Conservation (phyloP, 2,329 filamentous ascomycete species). For the Nemania sp. region DNA sequence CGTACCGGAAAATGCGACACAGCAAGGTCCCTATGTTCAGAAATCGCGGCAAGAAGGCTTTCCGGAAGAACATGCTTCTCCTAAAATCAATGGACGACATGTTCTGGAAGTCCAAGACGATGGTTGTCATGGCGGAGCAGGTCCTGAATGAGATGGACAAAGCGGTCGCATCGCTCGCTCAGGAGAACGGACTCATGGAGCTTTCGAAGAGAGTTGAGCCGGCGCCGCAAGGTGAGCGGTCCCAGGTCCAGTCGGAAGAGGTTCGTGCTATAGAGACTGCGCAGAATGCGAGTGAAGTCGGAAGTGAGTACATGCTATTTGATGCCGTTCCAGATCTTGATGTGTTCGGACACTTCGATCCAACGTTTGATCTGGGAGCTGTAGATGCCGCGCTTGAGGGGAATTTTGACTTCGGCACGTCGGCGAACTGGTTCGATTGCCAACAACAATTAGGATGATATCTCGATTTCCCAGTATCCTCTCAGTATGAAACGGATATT, state of each 20-base stretch:
- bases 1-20: slow-evolving; percentile 73
- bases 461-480: neutral
- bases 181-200: slow-evolving; percentile 47
- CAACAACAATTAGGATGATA: slow-evolving; percentile 47
- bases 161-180: slow-evolving; percentile 60
- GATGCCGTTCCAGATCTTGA: slow-evolving; percentile 63
- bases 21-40: slow-evolving; percentile 70
- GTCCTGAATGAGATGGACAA: slow-evolving; percentile 69
- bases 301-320: slow-evolving; percentile 57
- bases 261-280: slow-evolving; percentile 21
- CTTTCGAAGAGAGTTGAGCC: slow-evolving; percentile 42
- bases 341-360: slow-evolving; percentile 67
- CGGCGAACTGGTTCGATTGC: slow-evolving; percentile 62
- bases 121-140: slow-evolving; percentile 66
- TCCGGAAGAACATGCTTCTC: slow-evolving; percentile 66
- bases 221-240: slow-evolving; percentile 32
- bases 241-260: slow-evolving; percentile 22
- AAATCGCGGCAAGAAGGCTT: slow-evolving; percentile 64
- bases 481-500: neutral
- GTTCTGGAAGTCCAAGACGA: slow-evolving; percentile 69
- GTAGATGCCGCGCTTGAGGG: slow-evolving; percentile 67
- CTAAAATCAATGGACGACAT: slow-evolving; percentile 65
- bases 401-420: slow-evolving; percentile 65
- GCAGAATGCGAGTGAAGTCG: slow-evolving; percentile 40
- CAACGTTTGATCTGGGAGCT: slow-evolving; percentile 65